Base-by-base conservation (phyloP, 345 rosid species). In the Citropsis articulata region DNA sequence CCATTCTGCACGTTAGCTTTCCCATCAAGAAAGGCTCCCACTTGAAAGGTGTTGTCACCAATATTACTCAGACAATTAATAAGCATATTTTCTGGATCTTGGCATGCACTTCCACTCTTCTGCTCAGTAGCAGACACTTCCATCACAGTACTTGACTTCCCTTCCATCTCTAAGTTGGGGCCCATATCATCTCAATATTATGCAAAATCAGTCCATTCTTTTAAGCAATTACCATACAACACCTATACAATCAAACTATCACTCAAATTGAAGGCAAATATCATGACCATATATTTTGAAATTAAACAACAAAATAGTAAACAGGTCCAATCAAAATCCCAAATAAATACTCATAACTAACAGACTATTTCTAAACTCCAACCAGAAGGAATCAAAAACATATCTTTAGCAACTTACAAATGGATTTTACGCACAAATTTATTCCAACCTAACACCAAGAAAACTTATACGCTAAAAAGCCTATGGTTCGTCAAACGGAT, bases 141-240 rank as follows among this genome's bases (percentile, higher is more conserved):
- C 84, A 68, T 71, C 8, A 65, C 78, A 30, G 55, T 18, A 48
- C 75, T 77, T 13, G 83, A 53, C 65, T 83, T 83, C 77, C 33
- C 84, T 67, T 84, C 82, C 55, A 64, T 24, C 77, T 84, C 90
- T 80, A 88, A 66, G 6, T 79, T 86, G 53, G 86, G 87, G 19
- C 79, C 88, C 90, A 89, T 83, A 16, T 69, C 90, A 89, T 83
- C 12, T 69, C 5, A 7, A 24, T 56, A 70, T 35, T 50, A 21
- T 2, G 40, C 59, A 50, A 48, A 71, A 31, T 48, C 77, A 31
- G 31, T 48, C 33, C 77, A 73, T 61, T 61, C 55, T 40, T 72
- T 72, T 45, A 57, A 35, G 74, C 63, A 60, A 73, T 27, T 25
- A 21, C 48, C 40, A 28, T 28, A 19, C 36, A 35, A 59, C 10